Conservation (phyloP, 306 rosid species). For the Crotalaria pallida region DNA sequence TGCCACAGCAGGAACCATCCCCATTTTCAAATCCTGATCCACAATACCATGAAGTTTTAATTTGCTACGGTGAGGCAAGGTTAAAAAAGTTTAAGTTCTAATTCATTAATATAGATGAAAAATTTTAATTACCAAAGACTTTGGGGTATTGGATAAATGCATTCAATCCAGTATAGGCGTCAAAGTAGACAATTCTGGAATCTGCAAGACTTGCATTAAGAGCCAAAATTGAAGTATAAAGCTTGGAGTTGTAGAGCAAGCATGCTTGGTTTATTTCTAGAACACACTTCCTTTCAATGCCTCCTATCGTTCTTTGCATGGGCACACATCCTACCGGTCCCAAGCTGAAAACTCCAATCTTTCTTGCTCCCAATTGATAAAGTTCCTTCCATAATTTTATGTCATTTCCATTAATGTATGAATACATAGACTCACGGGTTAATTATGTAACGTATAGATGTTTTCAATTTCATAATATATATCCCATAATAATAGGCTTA, state of each 20-base stretch:
- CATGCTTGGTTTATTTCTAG: constrained; percentile 35
- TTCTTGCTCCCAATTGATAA: constrained; percentile 25
- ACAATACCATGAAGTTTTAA: background rate
- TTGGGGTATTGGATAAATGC: constrained; percentile 30
- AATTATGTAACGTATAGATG: too few species aligned
- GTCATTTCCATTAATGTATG: constrained; percentile 12
- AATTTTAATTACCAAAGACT: constrained; percentile 34
- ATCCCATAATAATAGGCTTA: too few species aligned
- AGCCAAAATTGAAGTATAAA: constrained; percentile 18
- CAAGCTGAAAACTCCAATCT: constrained; percentile 23
- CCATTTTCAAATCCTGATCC: constrained; percentile 45
- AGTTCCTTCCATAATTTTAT: constrained; percentile 26
- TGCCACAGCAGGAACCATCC: constrained; percentile 46
- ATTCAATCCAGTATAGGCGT: constrained; percentile 12
- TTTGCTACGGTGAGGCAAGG: background rate
- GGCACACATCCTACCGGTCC: constrained; percentile 25
- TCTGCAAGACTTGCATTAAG: constrained; percentile 24
- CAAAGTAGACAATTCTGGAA: constrained; percentile 46
- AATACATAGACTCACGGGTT: background rate
- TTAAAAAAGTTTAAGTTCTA: background rate
- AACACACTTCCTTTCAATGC: constrained; percentile 27
- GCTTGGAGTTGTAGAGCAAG: constrained; percentile 45
- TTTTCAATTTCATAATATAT: too few species aligned
- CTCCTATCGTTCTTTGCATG: constrained; percentile 36
- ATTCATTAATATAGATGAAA: background rate